Percentiles rank a stretch among this genome's conserved stretches.
Conservation (phyloP, 2,329 filamentous ascomycete genomes). For the Aspergillus piperis region DNA sequence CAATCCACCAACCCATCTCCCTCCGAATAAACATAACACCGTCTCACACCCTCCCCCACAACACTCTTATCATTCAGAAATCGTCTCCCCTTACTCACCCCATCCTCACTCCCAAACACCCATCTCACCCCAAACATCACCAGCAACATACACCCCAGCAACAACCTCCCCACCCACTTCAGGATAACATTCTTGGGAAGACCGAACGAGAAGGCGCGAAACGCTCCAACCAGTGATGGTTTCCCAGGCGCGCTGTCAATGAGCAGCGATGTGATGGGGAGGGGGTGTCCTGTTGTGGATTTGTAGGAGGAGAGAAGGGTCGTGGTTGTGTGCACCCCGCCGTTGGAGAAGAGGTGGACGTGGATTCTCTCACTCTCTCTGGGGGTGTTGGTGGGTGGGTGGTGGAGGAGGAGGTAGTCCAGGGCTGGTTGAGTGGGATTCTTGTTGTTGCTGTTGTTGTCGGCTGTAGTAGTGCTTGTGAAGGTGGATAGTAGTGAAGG, state of each 20-base stretch:
- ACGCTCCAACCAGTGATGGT: constrained; percentile 25
- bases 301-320: constrained; percentile 44
- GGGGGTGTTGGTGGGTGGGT: neutral
- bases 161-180: neutral
- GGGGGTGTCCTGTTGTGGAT: constrained; percentile 29
- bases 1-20: constrained; percentile 6
- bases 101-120: neutral
- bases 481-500: constrained; percentile 19
- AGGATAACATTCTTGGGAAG: constrained; percentile 36
- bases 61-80: neutral
- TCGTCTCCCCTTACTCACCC: neutral
- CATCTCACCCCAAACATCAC: neutral
- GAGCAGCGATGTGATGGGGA: constrained; percentile 46
- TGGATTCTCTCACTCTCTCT: constrained; percentile 24
- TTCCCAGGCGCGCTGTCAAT: constrained; percentile 51
- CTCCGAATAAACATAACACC: constrained; percentile 12
- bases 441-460: too few relatives aligned
- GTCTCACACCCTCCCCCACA: neutral
- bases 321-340: constrained; percentile 45
- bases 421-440: constrained; percentile 31
- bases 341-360: constrained; percentile 55
- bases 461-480: too few relatives aligned
- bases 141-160: constrained; percentile 1
- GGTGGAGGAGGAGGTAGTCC: constrained; percentile 18
- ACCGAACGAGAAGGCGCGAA: constrained; percentile 39